Evolutionary conservation across 148 eudicot genomes (phyloP).

Genomic region (Bassia scoparia): DNA sequence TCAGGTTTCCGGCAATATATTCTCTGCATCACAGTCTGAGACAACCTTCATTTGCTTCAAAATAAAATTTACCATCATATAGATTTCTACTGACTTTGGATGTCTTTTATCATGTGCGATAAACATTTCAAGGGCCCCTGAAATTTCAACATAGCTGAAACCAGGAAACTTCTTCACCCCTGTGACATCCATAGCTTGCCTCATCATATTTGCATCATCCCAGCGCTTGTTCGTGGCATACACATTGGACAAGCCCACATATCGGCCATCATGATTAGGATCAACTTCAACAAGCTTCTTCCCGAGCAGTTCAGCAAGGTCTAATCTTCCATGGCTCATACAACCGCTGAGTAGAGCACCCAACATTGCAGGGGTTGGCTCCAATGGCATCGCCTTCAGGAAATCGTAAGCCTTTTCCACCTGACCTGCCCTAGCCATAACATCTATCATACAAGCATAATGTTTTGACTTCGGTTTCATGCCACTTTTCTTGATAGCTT

Average conservation of each 20-base stretch:
- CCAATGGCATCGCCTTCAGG: slow-evolving; percentile 48
- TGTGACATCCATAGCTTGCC: slow-evolving; percentile 70
- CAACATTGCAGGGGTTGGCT: slow-evolving; percentile 66
- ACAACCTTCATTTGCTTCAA: slow-evolving; percentile 43
- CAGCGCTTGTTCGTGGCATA: slow-evolving; percentile 66
- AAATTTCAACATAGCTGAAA: slow-evolving; percentile 65
- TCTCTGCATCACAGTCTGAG: slow-evolving; percentile 27
- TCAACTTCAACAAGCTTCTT: slow-evolving; percentile 74
- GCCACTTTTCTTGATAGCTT: slow-evolving; percentile 42
- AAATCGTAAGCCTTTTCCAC: slow-evolving; percentile 61
- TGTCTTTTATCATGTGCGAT: slow-evolving; percentile 76
- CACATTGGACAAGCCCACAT: slow-evolving; percentile 76
- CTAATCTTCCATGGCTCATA: slow-evolving; percentile 58
- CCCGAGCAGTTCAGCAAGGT: slow-evolving; percentile 73
- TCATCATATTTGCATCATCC: slow-evolving; percentile 61
- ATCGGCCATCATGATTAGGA: slow-evolving; percentile 83
- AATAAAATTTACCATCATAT: slow-evolving; percentile 42
- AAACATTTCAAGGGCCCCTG: slow-evolving; percentile 60
- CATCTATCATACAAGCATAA: slow-evolving; percentile 87
- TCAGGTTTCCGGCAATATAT: not conserved
- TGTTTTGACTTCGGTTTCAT: slow-evolving; percentile 64
- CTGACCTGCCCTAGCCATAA: slow-evolving; percentile 73
- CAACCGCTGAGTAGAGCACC: slow-evolving; percentile 83
- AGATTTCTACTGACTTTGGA: slow-evolving; percentile 44
- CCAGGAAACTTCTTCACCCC: slow-evolving; percentile 89